These are phyloP conservation scores for Pulveroboletus frians DNA, from an alignment of 768 basidiomycete genomes.

Conservation along the genomic window DNA sequence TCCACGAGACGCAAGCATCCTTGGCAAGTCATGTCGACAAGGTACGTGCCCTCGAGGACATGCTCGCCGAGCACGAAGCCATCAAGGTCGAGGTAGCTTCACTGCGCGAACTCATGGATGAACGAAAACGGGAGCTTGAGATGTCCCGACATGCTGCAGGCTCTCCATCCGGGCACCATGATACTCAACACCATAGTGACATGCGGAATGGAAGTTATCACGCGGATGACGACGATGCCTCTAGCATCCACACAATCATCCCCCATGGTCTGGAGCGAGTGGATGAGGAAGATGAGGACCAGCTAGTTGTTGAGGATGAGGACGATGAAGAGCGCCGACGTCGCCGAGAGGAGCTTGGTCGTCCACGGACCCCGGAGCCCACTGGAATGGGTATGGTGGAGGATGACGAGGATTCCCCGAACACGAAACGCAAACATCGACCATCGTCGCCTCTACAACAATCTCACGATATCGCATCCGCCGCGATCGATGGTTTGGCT, in stretches of 20 bases:
- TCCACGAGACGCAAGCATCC: slow-evolving; percentile 77
- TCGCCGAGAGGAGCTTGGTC: slow-evolving; percentile 52
- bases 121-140: slow-evolving; percentile 50
- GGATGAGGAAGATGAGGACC: slow-evolving; percentile 70
- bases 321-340: slow-evolving; percentile 45
- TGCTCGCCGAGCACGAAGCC: slow-evolving; percentile 78
- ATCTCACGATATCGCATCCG: slow-evolving; percentile 24
- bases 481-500: slow-evolving; percentile 53
- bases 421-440: slow-evolving; percentile 16
- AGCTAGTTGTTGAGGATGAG: slow-evolving; percentile 34
- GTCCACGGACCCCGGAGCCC: slow-evolving; percentile 81
- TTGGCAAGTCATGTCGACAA: slow-evolving; percentile 77
- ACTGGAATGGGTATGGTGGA: slow-evolving; percentile 50
- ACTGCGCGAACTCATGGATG: slow-evolving; percentile 69
- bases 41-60: slow-evolving; percentile 75
- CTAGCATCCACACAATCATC: slow-evolving; percentile 68
- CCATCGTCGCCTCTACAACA: slow-evolving; percentile 14
- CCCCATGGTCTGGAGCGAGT: slow-evolving; percentile 67
- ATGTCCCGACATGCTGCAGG: slow-evolving; percentile 16
- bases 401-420: slow-evolving; percentile 38
- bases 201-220: slow-evolving; percentile 20
- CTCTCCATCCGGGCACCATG: slow-evolving; percentile 23
- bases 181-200: slow-evolving; percentile 16
- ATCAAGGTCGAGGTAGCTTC: slow-evolving; percentile 73
- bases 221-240: slow-evolving; percentile 64